Evolutionary conservation across 2,329 filamentous ascomycete genomes (phyloP).

Genomic region (Xylaria arbuscula): DNA sequence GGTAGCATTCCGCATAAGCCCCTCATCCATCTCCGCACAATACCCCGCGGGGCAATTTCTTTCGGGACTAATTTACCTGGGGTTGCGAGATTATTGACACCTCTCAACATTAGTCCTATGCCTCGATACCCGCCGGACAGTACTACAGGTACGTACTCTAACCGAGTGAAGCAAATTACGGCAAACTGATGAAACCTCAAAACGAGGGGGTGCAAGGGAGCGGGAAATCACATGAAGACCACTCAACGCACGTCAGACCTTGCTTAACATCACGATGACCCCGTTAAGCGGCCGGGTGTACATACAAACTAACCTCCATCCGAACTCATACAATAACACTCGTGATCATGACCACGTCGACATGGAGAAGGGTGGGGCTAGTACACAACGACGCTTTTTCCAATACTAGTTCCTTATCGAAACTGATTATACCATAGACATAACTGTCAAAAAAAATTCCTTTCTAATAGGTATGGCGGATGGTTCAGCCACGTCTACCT

Average conservation of each 20-base stretch:
- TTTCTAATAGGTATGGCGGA: not conserved
- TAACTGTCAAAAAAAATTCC: not conserved
- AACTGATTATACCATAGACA: not conserved
- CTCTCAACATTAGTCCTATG: slow-evolving; percentile 21
- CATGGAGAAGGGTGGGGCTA: slow-evolving; percentile 18
- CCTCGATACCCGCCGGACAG: slow-evolving; percentile 3
- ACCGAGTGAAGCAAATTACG: slow-evolving; percentile 9
- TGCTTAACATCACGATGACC: slow-evolving; percentile 13
- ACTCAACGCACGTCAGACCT: slow-evolving; percentile 33
- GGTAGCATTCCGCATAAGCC: slow-evolving; percentile 21
- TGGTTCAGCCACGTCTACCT: slow-evolving; percentile 10
- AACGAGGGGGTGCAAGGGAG: not conserved
- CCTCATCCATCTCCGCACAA: slow-evolving; percentile 27
- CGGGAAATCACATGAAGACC: slow-evolving; percentile 37
- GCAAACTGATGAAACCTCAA: slow-evolving; percentile 13
- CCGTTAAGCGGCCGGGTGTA: slow-evolving; percentile 18
- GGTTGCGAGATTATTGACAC: not conserved
- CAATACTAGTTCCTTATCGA: not conserved
- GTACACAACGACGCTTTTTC: slow-evolving; percentile 11
- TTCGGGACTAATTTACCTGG: slow-evolving; percentile 20
- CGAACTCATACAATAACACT: slow-evolving; percentile 2
- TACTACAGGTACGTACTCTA: slow-evolving; percentile 7
- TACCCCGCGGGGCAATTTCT: not conserved
- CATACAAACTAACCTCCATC: slow-evolving; percentile 22
- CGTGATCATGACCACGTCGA: slow-evolving; percentile 30